A percentile compares a stretch with the other conserved stretches of the same genome.
These are phyloP conservation scores for Agarophyton chilense DNA, from an alignment of 23 red algal genomes.

Conservation along the genomic window DNA sequence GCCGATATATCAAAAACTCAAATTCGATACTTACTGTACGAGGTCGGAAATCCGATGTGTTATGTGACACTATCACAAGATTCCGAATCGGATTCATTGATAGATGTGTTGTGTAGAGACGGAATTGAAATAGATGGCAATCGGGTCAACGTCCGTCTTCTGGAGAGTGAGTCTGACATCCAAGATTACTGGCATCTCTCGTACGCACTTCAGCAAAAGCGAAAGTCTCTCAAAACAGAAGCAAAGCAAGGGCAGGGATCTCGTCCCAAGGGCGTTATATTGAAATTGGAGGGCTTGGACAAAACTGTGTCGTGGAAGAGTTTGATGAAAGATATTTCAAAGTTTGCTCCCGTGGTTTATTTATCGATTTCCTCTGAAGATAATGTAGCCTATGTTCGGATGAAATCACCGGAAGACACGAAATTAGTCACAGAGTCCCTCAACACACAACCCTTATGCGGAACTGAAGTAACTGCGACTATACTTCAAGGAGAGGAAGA, in stretches of 20 bases:
- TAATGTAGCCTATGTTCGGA: slow-evolving; percentile 10
- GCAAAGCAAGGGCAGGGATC: not conserved
- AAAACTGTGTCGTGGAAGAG: not conserved
- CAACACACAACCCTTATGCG: not conserved
- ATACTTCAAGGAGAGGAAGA: slow-evolving; percentile 10
- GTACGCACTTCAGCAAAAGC: not conserved
- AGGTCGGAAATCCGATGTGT: not conserved
- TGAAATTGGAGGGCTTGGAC: slow-evolving; percentile 30
- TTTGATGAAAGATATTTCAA: not conserved
- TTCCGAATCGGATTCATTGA: not conserved
- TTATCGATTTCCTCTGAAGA: not conserved
- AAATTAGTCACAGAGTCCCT: not conserved
- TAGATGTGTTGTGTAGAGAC: not conserved
- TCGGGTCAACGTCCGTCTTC: slow-evolving; percentile 6
- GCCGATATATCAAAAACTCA: not conserved
- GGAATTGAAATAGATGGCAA: slow-evolving; percentile 21
- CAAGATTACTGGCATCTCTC: slow-evolving; percentile 39
- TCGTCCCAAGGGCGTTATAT: slow-evolving; percentile 40
- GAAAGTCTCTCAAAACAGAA: not conserved
- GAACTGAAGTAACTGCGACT: not conserved
- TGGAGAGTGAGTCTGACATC: slow-evolving; percentile 50
- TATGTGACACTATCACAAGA: not conserved
- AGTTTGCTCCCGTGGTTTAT: slow-evolving; percentile 26
- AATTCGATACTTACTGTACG: slow-evolving; percentile 44
- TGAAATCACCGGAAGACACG: not conserved